Evolutionary conservation across 441 rosid genomes (phyloP).

Genomic region (Rhodomyrtus psidioides): DNA sequence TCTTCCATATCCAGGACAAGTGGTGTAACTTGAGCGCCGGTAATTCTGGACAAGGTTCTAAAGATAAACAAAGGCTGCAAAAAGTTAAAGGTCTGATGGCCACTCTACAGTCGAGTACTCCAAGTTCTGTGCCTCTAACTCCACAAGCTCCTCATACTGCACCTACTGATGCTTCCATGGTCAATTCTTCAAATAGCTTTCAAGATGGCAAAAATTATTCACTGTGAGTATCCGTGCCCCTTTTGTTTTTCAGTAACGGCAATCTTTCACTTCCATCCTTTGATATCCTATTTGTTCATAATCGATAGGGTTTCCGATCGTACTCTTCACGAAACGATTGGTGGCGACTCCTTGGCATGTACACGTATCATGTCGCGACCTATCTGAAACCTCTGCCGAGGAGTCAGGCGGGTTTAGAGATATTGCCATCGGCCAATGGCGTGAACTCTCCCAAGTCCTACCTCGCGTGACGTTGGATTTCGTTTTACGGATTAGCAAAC

Average conservation of each 20-base stretch:
- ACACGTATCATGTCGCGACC: too few relatives aligned
- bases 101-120: background rate
- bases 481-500: too few relatives aligned
- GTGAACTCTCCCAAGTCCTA: too few relatives aligned
- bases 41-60: background rate
- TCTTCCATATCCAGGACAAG: background rate
- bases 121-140: background rate
- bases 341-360: too few relatives aligned
- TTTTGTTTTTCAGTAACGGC: background rate
- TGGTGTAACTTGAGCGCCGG: background rate
- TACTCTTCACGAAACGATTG: too few relatives aligned
- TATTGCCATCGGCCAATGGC: too few relatives aligned
- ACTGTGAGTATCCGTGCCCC: background rate
- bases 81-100: background rate
- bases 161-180: background rate
- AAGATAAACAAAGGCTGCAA: background rate
- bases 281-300: background rate
- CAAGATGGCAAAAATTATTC: background rate
- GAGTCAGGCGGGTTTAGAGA: too few relatives aligned
- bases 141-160: background rate
- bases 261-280: background rate
- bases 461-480: too few relatives aligned
- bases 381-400: too few relatives aligned
- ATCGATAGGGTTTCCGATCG: too few relatives aligned
- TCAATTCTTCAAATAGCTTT: background rate